Evolutionary conservation across 345 rosid genomes (phyloP), one percentile per base, ranked within the genome.

Genomic region (Melastoma malabathricum): DNA sequence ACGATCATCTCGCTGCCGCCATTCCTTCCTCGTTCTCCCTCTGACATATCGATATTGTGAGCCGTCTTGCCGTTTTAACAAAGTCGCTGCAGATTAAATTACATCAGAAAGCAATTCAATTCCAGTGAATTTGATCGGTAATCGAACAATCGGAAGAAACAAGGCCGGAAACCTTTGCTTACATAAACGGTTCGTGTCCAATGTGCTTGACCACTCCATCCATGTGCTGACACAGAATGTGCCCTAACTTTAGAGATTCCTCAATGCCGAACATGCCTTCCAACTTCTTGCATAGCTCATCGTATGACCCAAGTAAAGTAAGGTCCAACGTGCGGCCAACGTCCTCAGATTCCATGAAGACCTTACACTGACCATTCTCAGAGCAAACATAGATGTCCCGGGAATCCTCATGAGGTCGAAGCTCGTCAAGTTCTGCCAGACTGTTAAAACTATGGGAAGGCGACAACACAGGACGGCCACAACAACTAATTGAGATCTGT

Each of bases 261-360:
- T 68, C 67, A 13, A 72, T 48, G 20, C 67, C 72, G 18, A 75
- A 75, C 78, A 78, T 78, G 61, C 68, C 59, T 0, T 76, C 73
- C 3, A 78, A 64, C 68, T 72, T 78, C 62, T 60, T 50, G 61
- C 58, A 49, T 55, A 78, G 22, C 46, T 75, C 80, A 0, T 72
- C 75, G 3, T 78, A 78, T 3, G 80, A 72, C 13, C 62, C 52
- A 14, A 78, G 65, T 56, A 66, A 58, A 1, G 78, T 55, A 10
- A 78, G 84, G 50, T 78, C 76, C 3, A 78, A 65, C 3, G 76
- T 75, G 15, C 84, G 78, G 20, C 84, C 84, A 10, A 72, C 72
- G 22, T 78, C 78, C 52, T 78, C 81, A 0, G 80, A 75, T 59
- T 70, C 81, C 66, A 78, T 63, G 70, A 78, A 78, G 14, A 78